A percentile compares a stretch with the other conserved stretches of the same genome.
Evolutionary conservation across 2,329 filamentous ascomycete species (phyloP).

Genomic region (Aureobasidium sp.): DNA sequence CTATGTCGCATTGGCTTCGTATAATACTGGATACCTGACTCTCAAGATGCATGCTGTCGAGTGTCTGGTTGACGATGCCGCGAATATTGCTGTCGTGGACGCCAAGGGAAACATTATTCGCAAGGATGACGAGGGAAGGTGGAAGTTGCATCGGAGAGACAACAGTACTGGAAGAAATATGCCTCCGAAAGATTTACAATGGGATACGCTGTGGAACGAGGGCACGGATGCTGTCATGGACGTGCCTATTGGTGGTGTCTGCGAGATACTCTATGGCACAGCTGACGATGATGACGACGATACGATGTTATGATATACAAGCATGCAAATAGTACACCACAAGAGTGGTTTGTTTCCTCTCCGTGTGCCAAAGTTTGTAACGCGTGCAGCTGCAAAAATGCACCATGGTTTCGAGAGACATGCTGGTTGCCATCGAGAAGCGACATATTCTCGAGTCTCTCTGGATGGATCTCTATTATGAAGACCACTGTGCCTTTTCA

Average conservation of each 20-base stretch:
- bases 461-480: too few species aligned
- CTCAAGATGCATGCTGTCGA: constrained; percentile 70
- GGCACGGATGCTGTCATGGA: constrained; percentile 99
- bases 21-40: constrained; percentile 85
- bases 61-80: constrained; percentile 85
- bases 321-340: neutral
- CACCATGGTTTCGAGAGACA: too few species aligned
- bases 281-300: neutral
- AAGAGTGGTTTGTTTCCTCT: neutral
- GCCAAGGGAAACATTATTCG: constrained; percentile 50
- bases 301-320: neutral
- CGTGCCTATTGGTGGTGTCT: constrained; percentile 87
- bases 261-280: constrained; percentile 80
- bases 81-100: constrained; percentile 76
- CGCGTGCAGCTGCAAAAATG: too few species aligned
- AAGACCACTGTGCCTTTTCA: too few species aligned
- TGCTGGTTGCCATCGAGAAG: too few species aligned
- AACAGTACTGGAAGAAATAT: constrained; percentile 16
- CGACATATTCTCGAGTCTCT: too few species aligned
- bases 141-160: constrained; percentile 19
- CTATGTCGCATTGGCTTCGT: constrained; percentile 82
- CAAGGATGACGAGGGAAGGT: constrained; percentile 15
- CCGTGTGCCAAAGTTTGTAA: too few species aligned
- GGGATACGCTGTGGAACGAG: constrained; percentile 78
- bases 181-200: constrained; percentile 47